These are phyloP conservation scores for Cystobasidium tubakii DNA, from an alignment of 768 basidiomycete species.

Conservation along the genomic window DNA sequence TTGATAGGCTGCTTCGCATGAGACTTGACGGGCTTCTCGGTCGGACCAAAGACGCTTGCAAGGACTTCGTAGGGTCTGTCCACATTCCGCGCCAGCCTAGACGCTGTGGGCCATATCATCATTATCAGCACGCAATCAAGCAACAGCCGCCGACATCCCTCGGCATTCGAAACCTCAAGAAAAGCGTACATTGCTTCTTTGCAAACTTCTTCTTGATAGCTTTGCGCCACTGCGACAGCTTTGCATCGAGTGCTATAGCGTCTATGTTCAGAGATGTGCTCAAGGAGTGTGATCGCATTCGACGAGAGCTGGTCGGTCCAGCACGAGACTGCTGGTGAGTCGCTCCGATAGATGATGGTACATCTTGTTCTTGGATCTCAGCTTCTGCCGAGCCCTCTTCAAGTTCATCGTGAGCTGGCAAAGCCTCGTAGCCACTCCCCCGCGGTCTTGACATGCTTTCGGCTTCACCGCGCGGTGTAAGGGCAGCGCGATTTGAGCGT, in stretches of 20 bases:
- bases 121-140: neutral
- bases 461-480: neutral
- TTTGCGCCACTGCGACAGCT: constrained; percentile 25
- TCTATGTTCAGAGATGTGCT: constrained; percentile 11
- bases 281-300: neutral
- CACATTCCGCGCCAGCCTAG: neutral
- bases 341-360: neutral
- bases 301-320: neutral
- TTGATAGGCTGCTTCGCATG: constrained; percentile 55
- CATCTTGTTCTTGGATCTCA: neutral
- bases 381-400: constrained; percentile 11
- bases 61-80: constrained; percentile 37
- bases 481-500: neutral
- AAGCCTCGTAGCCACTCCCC: constrained; percentile 24
- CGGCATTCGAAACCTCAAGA: neutral
- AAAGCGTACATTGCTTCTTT: constrained; percentile 12
- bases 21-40: constrained; percentile 51
- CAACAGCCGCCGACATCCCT: neutral
- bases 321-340: neutral
- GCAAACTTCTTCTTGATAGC: constrained; percentile 25
- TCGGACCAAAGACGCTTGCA: constrained; percentile 47
- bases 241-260: constrained; percentile 19
- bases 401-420: constrained; percentile 28
- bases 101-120: neutral
- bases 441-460: constrained; percentile 6